Percentiles rank a stretch among this genome's conserved stretches.
Evolutionary conservation across 1,139 yeast species (phyloP).

Genomic region (Zygosaccharomyces sapae): DNA sequence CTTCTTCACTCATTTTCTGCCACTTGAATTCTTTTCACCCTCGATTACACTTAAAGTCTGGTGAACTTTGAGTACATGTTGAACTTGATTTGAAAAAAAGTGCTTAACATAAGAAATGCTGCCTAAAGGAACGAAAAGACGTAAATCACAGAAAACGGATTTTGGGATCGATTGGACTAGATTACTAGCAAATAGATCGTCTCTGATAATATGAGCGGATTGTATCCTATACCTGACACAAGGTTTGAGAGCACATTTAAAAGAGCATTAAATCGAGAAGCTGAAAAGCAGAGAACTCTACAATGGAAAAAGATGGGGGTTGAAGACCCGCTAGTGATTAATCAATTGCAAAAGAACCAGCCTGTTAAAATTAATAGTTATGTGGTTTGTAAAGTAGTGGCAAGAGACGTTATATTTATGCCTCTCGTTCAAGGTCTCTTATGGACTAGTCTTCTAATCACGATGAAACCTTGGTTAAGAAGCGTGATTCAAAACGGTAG

Average conservation of each 20-base stretch:
- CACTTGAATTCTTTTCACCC: background rate
- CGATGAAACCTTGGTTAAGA: constrained; percentile 42
- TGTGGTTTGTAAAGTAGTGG: constrained; percentile 48
- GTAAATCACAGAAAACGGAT: constrained; percentile 1
- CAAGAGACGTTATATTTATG: constrained; percentile 64
- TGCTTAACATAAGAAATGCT: background rate
- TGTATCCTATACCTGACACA: constrained; percentile 52
- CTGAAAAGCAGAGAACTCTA: constrained; percentile 19
- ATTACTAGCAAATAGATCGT: background rate
- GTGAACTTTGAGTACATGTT: background rate
- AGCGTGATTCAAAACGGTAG: constrained; percentile 31
- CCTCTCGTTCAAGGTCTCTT: constrained; percentile 60
- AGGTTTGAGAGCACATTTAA: constrained; percentile 60
- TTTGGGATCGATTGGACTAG: background rate
- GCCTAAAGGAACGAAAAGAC: background rate
- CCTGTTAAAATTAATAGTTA: constrained; percentile 11
- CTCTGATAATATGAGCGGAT: constrained; percentile 7
- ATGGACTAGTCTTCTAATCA: constrained; percentile 42
- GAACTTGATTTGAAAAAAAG: background rate
- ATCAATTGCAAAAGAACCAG: constrained; percentile 12
- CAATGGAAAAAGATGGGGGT: constrained; percentile 15
- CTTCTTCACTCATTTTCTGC: constrained; percentile 40
- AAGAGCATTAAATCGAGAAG: constrained; percentile 40
- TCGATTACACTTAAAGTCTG: background rate
- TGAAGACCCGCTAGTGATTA: constrained; percentile 11